Conservation (phyloP, 2,329 filamentous ascomycete species). For the Penicillium palitans region DNA sequence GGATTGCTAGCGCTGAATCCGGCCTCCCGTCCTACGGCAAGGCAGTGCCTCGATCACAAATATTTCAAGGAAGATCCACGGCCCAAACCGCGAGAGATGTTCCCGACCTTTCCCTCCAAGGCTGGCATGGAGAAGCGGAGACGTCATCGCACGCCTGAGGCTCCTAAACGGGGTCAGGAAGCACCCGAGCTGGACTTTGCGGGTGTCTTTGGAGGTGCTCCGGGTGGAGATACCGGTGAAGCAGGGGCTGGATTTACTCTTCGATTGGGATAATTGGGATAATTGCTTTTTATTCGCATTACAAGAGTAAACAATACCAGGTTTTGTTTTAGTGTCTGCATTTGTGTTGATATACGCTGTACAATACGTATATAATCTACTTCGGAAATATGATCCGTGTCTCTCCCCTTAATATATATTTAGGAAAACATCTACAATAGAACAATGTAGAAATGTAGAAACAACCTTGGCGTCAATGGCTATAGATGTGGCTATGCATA, state of each 20-base stretch:
- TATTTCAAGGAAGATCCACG: constrained; percentile 90
- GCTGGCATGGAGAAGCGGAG: constrained; percentile 84
- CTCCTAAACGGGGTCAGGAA: constrained; percentile 74
- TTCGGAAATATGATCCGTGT: not conserved
- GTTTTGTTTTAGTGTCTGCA: not conserved
- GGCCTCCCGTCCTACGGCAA: constrained; percentile 65
- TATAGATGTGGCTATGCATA: not conserved
- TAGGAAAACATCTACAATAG: not conserved
- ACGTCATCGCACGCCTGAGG: constrained; percentile 72
- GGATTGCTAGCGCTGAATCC: constrained; percentile 75
- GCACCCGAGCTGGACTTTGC: constrained; percentile 66
- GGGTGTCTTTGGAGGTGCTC: constrained; percentile 67
- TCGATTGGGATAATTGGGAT: constrained; percentile 56
- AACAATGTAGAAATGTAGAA: not conserved
- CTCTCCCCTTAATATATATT: not conserved
- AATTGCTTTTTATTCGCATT: not conserved
- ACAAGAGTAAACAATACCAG: not conserved
- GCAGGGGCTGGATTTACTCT: constrained; percentile 58
- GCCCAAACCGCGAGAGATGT: constrained; percentile 87
- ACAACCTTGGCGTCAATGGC: not conserved
- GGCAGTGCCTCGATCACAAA: constrained; percentile 71
- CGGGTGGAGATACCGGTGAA: constrained; percentile 65
- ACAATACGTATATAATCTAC: not conserved
- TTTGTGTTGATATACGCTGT: not conserved
- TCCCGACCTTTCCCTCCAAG: constrained; percentile 95